Conservation (phyloP, 805 yeast genomes). For the Metschnikowia gelsemii region DNA sequence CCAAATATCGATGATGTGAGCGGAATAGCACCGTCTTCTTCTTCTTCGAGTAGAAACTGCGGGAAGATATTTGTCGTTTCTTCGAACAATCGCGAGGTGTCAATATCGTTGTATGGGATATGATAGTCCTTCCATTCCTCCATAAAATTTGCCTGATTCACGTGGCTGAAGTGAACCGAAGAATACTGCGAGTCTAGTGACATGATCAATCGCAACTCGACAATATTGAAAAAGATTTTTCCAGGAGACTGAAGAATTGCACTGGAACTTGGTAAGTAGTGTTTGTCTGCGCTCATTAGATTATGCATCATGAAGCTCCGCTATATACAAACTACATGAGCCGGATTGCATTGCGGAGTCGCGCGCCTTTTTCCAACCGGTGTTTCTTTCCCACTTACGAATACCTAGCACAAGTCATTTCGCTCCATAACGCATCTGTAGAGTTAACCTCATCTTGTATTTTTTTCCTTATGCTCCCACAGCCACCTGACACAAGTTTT, state of each 20-base stretch:
- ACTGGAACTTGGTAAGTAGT: no score
- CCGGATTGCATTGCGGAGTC: no score
- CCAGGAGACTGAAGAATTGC: no score
- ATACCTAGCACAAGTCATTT: constrained; percentile 1
- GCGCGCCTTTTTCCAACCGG: constrained; percentile 3
- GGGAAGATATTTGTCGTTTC: constrained; percentile 39
- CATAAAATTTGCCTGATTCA: constrained; percentile 41
- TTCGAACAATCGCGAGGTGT: constrained; percentile 37
- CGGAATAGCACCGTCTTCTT: constrained; percentile 37
- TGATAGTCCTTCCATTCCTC: constrained; percentile 43
- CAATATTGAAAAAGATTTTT: neutral
- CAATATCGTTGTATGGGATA: constrained; percentile 43
- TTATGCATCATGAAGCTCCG: no score
- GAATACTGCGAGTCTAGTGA: constrained; percentile 23
- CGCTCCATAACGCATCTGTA: constrained; percentile 3
- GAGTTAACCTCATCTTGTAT: neutral
- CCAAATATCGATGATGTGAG: constrained; percentile 37
- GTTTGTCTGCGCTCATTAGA: no score
- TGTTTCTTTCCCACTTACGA: neutral
- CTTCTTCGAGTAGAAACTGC: constrained; percentile 36
- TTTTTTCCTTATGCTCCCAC: constrained; percentile 12
- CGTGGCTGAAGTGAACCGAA: constrained; percentile 37
- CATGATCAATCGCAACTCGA: neutral
- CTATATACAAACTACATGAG: no score
- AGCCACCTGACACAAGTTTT: constrained; percentile 34